These are phyloP conservation scores for Acanthamoeba royreba DNA, from an alignment of 208 protist species.

Conservation along the genomic window DNA sequence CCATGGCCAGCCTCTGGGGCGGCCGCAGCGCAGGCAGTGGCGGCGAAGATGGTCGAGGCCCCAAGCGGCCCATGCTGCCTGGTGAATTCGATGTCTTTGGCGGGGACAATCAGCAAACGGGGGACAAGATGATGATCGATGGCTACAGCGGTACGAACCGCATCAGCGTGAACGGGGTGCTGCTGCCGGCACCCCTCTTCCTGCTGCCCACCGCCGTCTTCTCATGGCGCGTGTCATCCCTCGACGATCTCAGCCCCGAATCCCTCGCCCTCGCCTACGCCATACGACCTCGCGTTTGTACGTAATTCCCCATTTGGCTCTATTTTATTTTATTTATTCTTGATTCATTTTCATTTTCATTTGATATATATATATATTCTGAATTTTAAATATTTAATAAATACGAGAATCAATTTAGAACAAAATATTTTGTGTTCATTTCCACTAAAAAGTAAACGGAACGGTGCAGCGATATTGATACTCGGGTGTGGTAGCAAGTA, in stretches of 20 bases:
- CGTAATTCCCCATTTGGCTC: too few relatives aligned
- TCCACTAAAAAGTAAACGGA: neutral
- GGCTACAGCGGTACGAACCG: neutral
- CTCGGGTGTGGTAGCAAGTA: neutral
- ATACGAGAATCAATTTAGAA: too few relatives aligned
- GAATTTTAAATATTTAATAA: too few relatives aligned
- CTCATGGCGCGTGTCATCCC: neutral
- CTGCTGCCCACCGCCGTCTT: neutral
- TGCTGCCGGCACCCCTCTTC: neutral
- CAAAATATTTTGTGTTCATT: too few relatives aligned
- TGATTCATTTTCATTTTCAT: too few relatives aligned
- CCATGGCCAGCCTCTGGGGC: too few relatives aligned
- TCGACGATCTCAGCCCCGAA: neutral
- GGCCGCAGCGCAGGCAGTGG: too few relatives aligned
- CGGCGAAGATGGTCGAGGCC: too few relatives aligned
- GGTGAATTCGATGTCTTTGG: neutral
- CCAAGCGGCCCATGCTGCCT: too few relatives aligned
- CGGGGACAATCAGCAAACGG: too few relatives aligned
- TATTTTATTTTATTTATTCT: too few relatives aligned
- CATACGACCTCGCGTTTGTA: neutral
- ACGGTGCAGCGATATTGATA: neutral
- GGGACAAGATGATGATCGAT: conserved; percentile 9
- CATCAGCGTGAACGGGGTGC: neutral
- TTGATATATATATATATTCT: too few relatives aligned
- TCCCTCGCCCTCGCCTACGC: neutral